Conservation (phyloP, 2,329 filamentous ascomycete species). For the Trichoderma oligosporum region DNA sequence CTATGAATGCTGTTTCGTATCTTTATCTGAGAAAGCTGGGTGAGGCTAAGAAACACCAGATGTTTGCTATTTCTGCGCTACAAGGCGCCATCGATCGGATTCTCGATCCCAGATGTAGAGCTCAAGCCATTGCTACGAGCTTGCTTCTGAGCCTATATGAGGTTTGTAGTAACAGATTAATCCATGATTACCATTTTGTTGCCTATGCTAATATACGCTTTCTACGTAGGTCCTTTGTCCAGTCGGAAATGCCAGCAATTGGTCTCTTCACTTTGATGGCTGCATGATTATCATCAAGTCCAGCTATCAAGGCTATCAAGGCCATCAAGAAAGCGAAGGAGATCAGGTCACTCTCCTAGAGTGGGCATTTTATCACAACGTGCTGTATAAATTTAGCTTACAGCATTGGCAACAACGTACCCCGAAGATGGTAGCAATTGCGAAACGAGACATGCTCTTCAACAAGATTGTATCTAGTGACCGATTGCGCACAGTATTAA, state of each 20-base stretch:
- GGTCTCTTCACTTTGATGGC: conserved; percentile 17
- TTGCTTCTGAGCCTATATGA: conserved; percentile 18
- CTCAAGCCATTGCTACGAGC: conserved; percentile 18
- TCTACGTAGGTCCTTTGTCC: conserved; percentile 7
- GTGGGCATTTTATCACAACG: conserved; percentile 20
- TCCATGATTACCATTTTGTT: no score
- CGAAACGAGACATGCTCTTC: conserved; percentile 11
- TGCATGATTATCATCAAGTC: conserved; percentile 15
- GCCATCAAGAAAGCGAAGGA: background rate
- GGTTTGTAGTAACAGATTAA: background rate
- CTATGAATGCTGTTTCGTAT: conserved; percentile 18
- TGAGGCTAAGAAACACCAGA: conserved; percentile 13
- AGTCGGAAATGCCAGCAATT: conserved; percentile 3
- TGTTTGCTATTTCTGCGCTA: conserved; percentile 8
- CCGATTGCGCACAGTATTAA: background rate
- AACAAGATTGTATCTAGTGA: background rate
- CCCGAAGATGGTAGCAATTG: conserved; percentile 4
- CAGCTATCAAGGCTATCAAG: conserved; percentile 12
- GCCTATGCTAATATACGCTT: background rate
- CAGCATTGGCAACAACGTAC: conserved; percentile 17
- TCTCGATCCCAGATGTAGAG: conserved; percentile 1
- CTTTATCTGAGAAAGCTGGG: background rate
- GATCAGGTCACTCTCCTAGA: conserved; percentile 11
- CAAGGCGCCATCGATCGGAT: conserved; percentile 4
- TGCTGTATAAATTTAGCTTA: conserved; percentile 18